These are phyloP conservation scores for Torulaspora delbrueckii DNA, from an alignment of 805 yeast genomes.

Conservation along the genomic window DNA sequence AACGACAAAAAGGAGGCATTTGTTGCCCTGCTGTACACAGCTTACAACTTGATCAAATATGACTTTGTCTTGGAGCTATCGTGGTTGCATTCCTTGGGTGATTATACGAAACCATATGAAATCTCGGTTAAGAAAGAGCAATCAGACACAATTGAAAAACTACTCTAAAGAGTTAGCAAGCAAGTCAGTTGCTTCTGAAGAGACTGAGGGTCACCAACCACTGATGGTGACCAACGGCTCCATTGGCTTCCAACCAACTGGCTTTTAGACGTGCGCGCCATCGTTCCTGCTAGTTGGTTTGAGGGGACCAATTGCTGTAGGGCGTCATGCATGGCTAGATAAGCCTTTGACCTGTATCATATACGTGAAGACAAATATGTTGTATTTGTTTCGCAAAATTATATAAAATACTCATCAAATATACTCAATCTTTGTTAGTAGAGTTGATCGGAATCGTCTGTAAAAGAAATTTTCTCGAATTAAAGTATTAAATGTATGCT, in stretches of 20 bases:
- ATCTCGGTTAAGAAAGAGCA: constrained; percentile 82
- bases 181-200: constrained; percentile 50
- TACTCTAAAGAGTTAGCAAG: constrained; percentile 70
- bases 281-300: constrained; percentile 27
- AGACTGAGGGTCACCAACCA: constrained; percentile 53
- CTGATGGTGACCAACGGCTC: constrained; percentile 80
- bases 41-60: constrained; percentile 71
- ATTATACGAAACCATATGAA: constrained; percentile 87
- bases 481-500: too few relatives aligned
- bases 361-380: background rate
- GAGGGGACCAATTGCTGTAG: constrained; percentile 13
- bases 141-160: constrained; percentile 55
- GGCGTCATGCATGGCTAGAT: background rate
- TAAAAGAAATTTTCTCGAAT: too few relatives aligned
- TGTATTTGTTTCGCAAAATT: background rate
- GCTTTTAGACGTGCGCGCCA: constrained; percentile 49
- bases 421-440: background rate
- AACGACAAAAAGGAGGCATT: constrained; percentile 95
- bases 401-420: too few relatives aligned
- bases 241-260: constrained; percentile 67
- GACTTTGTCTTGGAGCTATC: constrained; percentile 85
- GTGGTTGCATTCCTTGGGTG: constrained; percentile 82
- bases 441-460: too few relatives aligned
- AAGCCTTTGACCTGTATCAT: background rate
- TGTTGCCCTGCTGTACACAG: constrained; percentile 80